Base-by-base conservation (phyloP, 352 stramenopile species). In the Globisporangium radiosum region DNA sequence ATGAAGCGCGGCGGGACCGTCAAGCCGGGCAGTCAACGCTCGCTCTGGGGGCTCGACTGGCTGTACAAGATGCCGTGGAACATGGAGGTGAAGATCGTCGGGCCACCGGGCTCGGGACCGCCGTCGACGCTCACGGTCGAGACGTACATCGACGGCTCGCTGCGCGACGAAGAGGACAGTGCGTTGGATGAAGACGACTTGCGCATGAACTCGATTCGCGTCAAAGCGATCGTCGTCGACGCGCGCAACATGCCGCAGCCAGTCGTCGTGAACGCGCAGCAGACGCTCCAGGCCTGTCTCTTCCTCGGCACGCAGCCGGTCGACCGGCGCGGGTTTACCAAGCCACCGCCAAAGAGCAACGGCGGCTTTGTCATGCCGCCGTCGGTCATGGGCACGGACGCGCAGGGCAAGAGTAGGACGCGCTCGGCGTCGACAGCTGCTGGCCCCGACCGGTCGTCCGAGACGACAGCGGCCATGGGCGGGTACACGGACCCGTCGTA, bases 31-130 rank as follows among this genome's bases (percentile, higher is more conserved):
- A 85, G 73, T 52, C 81, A 90, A 40, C 71, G 81, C 0, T 90
- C 80, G 7, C 63, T 90, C 11, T 95, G 86, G 85, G 84, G 82
- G 13, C 70, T 95, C 4, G 86, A 95, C 58, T 95, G 86, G 86
- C 71, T 95, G 2, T 95, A 94, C 59, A 85, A 86, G 51, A 94
- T 95, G 85, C 86, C 86, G 4, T 95, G 86, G 86, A 95, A 95
- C 55, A 95, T 95, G 82, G 86, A 95, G 63, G 86, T 95, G 45
- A 95, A 95, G 68, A 92, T 95, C 59, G 81, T 94, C 7, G 86
- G 86, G 0, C 86, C 86, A 17, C 86, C 86, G 53, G 86, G 86
- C 37, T 93, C 82, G 57, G 86, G 86, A 0, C 86, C 86, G 15
- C 86, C 86, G n/a, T 90, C 82, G 9, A 92, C 85, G 44, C 66